phyloP scores from a whole-genome alignment of 2,329 filamentous ascomycete genomes.

The Cucurbitaria berberidis region DNA sequence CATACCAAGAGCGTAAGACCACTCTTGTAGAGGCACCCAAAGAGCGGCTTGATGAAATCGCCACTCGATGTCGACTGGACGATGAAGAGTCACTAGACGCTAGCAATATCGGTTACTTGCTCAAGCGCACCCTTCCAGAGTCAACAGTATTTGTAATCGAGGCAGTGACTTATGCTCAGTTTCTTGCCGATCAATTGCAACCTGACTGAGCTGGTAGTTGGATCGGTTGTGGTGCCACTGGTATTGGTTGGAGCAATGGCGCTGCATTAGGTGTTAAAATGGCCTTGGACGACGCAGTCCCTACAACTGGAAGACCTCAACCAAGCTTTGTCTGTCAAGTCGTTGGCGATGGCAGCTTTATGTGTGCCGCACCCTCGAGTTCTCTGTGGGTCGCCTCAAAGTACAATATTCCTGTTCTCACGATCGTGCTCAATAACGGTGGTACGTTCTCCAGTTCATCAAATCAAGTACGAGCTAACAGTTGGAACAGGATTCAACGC shows the following conservation, averaged over 20 bases:
- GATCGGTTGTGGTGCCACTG: constrained; percentile 62
- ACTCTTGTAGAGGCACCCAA: constrained; percentile 13
- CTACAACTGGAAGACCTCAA: constrained; percentile 47
- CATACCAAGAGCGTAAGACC: not conserved
- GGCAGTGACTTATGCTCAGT: constrained; percentile 16
- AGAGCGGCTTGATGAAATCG: constrained; percentile 26
- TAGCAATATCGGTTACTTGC: constrained; percentile 17
- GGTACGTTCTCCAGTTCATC: constrained; percentile 50
- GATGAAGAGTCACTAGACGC: constrained; percentile 26
- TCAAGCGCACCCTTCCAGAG: constrained; percentile 11
- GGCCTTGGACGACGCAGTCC: constrained; percentile 47
- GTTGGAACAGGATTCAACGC: constrained; percentile 62
- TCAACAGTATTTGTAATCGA: constrained; percentile 21
- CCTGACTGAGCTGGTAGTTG: constrained; percentile 51
- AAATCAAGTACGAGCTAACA: no score
- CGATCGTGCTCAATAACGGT: constrained; percentile 58
- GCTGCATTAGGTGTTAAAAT: constrained; percentile 60
- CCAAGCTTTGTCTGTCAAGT: constrained; percentile 56
- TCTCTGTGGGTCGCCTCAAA: constrained; percentile 64
- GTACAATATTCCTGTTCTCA: constrained; percentile 56
- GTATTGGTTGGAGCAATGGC: constrained; percentile 62
- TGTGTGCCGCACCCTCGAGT: constrained; percentile 62
- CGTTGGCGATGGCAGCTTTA: constrained; percentile 64
- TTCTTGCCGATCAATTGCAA: constrained; percentile 20
- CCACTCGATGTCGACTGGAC: constrained; percentile 18